Evolutionary conservation across 2,329 filamentous ascomycete genomes (phyloP), one percentile per base, ranked within the genome.

Genomic region (Verticillium zaregamsianum): DNA sequence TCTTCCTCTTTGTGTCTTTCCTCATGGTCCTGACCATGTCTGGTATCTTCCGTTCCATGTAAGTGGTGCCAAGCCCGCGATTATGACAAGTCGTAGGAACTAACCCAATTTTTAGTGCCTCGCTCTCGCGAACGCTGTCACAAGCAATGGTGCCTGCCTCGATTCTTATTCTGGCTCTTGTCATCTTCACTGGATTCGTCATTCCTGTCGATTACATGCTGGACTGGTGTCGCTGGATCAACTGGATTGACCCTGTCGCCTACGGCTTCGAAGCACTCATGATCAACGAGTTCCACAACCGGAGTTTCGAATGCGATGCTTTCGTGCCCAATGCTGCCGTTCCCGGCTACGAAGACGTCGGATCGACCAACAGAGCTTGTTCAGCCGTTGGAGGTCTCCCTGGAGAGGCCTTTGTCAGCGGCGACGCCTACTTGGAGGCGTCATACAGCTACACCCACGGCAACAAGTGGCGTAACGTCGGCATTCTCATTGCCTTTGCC

Each of bases 251-350:
- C 64, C 91, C 91, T 3, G 82, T 96, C 11, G 86, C 86, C 1
- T 96, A 96, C 66, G 86, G 87, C 0, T 96, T 96, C 70, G 92
- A 96, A 72, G 80, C 87, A 0, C 80, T 96, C 32, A 90, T 94
- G 83, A 83, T 91, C 66, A 96, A 96, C 74, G 93, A 97, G 74
- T 96, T 96, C 71, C 76, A 87, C 67, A 77, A 79, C 63, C 85
- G 88, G 15, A 64, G 85, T 0, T 95, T 89, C 71, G 56, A 59
- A 0, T 87, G 85, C 70, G 74, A 72, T 20, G 63, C 71, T 31
- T 82, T 74, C 57, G 76, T 85, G 2, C 84, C 85, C 61, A 90
- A 90, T 71, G 89, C 68, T 66, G 12, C 25, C 66, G 1, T 71
- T 68, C 6, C 84, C 0, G 75, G 64, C 60, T 78, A 78, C 31